Base-by-base conservation (phyloP, 2,329 filamentous ascomycete species). In the Periconia sp. region DNA sequence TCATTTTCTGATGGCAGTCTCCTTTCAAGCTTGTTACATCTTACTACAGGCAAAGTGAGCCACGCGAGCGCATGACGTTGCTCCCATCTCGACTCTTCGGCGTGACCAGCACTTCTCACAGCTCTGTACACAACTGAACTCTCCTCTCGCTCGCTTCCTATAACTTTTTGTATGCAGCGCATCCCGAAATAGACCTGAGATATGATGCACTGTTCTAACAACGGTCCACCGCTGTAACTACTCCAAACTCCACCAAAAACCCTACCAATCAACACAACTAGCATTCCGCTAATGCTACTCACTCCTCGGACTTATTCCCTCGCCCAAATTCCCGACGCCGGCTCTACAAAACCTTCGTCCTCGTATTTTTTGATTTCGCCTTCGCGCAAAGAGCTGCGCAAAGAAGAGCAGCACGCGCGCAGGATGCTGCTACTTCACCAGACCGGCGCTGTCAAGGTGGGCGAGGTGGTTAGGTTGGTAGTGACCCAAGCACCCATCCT, bases 341-440 rank as follows among this genome's bases (percentile, higher is more conserved):
- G 63, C 56, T 55, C 62, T 56, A 60, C 54, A 52, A 56, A 65
- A 52, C 55, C 70, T 37, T 57, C 56, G 48, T 60, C 68, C 37
- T 70, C 72, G 9, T 75, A 70, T 50, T 69, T 74, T 50, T 56
- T 70, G 50, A 62, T 67, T 13, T 64, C 65, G 10, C 59, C 59
- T 41, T 69, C 72, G 57, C 67, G 68, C 53, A 67, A 64, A 55
- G 70, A 74, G 53, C 62, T 61, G 55, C 64, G 63, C 45, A 60
- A 58, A 40, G 70, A 70, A 52, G 55, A 70, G 59, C 58, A 59
- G 54, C 69, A 66, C 53, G 70, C 70, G 45, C 57, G 63, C 48
- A 72, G 59, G 49, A 97, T 97, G 94, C 81, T 97, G 60, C 85
- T 97, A 71, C 79, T 96, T 56, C 90, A 97, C 76, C 94, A 97